phyloP scores from a whole-genome alignment of 495 filamentous ascomycete genomes.

The Rusavskia elegans region DNA sequence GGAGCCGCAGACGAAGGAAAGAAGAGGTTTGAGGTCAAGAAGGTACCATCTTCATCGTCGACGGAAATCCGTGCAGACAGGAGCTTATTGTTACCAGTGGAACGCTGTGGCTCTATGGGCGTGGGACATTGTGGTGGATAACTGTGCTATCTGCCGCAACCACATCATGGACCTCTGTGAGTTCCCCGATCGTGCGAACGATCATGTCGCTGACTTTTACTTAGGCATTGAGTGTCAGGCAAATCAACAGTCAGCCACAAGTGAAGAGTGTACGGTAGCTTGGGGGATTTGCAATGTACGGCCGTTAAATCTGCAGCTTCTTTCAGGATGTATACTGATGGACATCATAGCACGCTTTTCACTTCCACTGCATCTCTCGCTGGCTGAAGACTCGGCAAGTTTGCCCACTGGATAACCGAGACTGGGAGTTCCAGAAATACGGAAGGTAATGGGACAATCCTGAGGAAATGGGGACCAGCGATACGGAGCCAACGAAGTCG shows the following conservation, averaged over 20 bases:
- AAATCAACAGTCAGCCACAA: constrained; percentile 96
- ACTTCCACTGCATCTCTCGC: constrained; percentile 98
- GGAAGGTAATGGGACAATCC: constrained; percentile 40
- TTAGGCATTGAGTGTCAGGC: constrained; percentile 96
- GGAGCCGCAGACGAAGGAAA: constrained; percentile 49
- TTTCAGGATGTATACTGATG: not conserved
- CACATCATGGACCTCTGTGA: constrained; percentile 99
- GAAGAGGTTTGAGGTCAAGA: constrained; percentile 96
- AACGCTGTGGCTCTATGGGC: constrained; percentile 98
- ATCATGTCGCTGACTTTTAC: constrained; percentile 6
- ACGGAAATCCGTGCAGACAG: not conserved
- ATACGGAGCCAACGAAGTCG: too few relatives aligned
- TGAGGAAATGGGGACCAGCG: too few relatives aligned
- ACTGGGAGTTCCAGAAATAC: constrained; percentile 99
- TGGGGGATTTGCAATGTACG: constrained; percentile 99
- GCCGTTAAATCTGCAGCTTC: too few relatives aligned
- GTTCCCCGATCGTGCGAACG: constrained; percentile 11
- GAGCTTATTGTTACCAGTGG: constrained; percentile 47
- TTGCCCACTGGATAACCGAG: constrained; percentile 92
- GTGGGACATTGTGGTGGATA: constrained; percentile 99
- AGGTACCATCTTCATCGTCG: constrained; percentile 38
- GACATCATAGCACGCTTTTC: constrained; percentile 74
- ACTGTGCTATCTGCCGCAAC: constrained; percentile 98
- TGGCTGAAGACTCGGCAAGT: constrained; percentile 99
- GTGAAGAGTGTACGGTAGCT: constrained; percentile 94